Conservation (phyloP, 257 asterid genomes). For the Oldenlandia corymbosa region DNA sequence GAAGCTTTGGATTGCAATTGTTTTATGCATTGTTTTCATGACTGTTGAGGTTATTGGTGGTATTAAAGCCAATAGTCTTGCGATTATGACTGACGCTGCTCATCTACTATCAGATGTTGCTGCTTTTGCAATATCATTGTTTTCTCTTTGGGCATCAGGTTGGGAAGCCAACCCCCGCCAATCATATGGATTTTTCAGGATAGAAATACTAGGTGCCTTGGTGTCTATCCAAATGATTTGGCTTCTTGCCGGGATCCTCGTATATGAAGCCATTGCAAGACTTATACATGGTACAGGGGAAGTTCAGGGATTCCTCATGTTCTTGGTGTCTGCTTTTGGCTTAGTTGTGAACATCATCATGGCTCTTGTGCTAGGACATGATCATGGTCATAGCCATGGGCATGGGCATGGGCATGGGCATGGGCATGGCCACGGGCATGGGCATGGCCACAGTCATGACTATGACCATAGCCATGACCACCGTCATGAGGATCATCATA, state of each 20-base stretch:
- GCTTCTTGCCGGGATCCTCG: slow-evolving; percentile 93
- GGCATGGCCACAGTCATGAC: slow-evolving; percentile 34
- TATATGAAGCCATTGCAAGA: slow-evolving; percentile 79
- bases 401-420: slow-evolving; percentile 44
- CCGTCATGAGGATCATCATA: slow-evolving; percentile 21
- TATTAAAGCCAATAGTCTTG: slow-evolving; percentile 82
- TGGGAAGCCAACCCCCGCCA: slow-evolving; percentile 97
- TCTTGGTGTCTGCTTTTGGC: slow-evolving; percentile 74
- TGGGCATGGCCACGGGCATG: slow-evolving; percentile 31
- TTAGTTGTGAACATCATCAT: slow-evolving; percentile 66
- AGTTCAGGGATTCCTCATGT: slow-evolving; percentile 84
- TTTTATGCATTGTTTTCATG: slow-evolving; percentile 66
- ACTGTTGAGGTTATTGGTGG: slow-evolving; percentile 81
- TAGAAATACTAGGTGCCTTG: slow-evolving; percentile 82
- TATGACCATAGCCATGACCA: slow-evolving; percentile 34
- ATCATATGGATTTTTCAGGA: slow-evolving; percentile 83
- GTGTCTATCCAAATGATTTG: slow-evolving; percentile 89
- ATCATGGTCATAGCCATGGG: slow-evolving; percentile 47
- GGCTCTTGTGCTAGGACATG: slow-evolving; percentile 82
- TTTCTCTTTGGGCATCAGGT: slow-evolving; percentile 92
- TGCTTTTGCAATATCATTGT: slow-evolving; percentile 82
- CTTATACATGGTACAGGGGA: slow-evolving; percentile 56
- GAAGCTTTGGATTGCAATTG: slow-evolving; percentile 65
- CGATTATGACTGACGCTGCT: slow-evolving; percentile 85
- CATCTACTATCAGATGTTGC: slow-evolving; percentile 90